Conservation (phyloP, 1,284 basidiomycete genomes). For the Heterobasidion occidentale region DNA sequence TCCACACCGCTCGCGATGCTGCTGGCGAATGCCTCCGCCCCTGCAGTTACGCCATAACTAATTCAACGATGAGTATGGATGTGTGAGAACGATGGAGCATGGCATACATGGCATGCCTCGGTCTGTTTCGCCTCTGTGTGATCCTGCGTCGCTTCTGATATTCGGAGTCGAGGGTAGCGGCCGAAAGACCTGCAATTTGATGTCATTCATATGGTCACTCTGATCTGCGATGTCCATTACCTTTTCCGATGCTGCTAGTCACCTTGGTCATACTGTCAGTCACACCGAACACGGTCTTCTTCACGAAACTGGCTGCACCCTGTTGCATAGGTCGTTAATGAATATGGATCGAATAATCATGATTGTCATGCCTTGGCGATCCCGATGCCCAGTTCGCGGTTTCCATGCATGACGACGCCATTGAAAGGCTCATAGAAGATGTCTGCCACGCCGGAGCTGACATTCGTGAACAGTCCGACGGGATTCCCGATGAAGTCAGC, state of each 20-base stretch:
- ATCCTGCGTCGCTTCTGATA: constrained; percentile 88
- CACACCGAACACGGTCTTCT: constrained; percentile 97
- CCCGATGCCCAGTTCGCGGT: constrained; percentile 93
- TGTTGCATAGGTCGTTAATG: constrained; percentile 22
- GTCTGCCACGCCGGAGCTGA: constrained; percentile 97
- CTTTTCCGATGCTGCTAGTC: constrained; percentile 96
- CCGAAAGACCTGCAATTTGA: constrained; percentile 67
- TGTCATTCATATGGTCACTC: constrained; percentile 1
- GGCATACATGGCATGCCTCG: constrained; percentile 87
- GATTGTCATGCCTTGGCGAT: constrained; percentile 76
- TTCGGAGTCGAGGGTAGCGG: constrained; percentile 93
- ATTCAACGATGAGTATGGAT: not conserved
- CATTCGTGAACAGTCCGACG: constrained; percentile 96
- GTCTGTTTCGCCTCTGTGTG: constrained; percentile 88
- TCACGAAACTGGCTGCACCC: constrained; percentile 97
- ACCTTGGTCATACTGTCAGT: constrained; percentile 97
- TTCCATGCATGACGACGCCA: constrained; percentile 95
- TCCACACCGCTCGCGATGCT: constrained; percentile 95
- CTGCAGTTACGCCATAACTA: constrained; percentile 90
- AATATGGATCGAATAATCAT: not conserved
- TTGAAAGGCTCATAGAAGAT: constrained; percentile 99
- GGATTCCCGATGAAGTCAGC: constrained; percentile 94
- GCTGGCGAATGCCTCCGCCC: constrained; percentile 90
- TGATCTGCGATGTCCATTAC: constrained; percentile 25
- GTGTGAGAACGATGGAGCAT: not conserved